Evolutionary conservation across 192 early-diverging fungal species (phyloP).

Genomic region (Pilaira anomala): DNA sequence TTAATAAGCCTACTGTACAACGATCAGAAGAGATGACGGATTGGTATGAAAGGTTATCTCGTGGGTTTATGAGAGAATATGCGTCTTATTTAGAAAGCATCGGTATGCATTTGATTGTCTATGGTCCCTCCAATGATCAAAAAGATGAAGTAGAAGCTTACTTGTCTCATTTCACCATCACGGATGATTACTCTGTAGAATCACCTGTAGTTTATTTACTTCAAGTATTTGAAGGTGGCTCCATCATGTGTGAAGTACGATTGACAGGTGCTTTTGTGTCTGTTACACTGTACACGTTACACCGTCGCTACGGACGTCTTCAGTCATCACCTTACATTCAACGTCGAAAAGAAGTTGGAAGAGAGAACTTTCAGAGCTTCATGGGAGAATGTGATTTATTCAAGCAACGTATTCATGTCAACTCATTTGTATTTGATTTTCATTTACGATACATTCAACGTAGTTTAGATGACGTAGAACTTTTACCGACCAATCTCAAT

Average conservation of each 20-base stretch:
- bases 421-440: constrained; percentile 63
- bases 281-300: constrained; percentile 56
- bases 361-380: constrained; percentile 47
- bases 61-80: constrained; percentile 55
- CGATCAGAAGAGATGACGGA: constrained; percentile 28
- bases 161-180: constrained; percentile 44
- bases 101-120: constrained; percentile 59
- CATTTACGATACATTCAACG: constrained; percentile 50
- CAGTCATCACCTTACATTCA: constrained; percentile 32
- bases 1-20: constrained; percentile 7
- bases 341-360: constrained; percentile 33
- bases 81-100: constrained; percentile 50
- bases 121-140: constrained; percentile 42
- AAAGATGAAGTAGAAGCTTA: constrained; percentile 34
- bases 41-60: constrained; percentile 47
- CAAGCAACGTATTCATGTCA: constrained; percentile 57
- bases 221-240: constrained; percentile 53
- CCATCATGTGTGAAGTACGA: constrained; percentile 57
- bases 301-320: constrained; percentile 50
- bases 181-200: constrained; percentile 35
- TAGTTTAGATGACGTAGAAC: constrained; percentile 37
- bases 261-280: constrained; percentile 55
- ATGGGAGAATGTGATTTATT: constrained; percentile 57
- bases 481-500: constrained; percentile 40
- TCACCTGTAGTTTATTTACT: constrained; percentile 51